Conservation (phyloP, 257 asterid species). For the Avicennia marina region DNA sequence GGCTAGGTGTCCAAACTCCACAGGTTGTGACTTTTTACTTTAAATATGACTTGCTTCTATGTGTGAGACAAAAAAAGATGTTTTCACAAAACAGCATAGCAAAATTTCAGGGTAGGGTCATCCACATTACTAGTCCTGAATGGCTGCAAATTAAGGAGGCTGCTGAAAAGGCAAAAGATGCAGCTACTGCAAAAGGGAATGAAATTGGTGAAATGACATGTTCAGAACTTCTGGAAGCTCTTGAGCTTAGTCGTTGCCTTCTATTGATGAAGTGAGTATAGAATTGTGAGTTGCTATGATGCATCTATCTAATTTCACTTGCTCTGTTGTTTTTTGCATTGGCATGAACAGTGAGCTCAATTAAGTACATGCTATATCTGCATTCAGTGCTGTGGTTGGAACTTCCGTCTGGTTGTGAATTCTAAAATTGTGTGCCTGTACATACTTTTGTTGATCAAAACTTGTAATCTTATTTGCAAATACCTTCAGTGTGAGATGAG, state of each 20-base stretch:
- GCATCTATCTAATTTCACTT: too few relatives aligned
- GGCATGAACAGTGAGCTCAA: conserved; percentile 2
- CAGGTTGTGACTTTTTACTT: conserved; percentile 71
- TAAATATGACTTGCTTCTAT: conserved; percentile 19
- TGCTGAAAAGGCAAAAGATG: conserved; percentile 81
- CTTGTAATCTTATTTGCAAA: too few relatives aligned
- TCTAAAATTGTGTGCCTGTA: conserved; percentile 7
- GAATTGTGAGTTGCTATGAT: too few relatives aligned
- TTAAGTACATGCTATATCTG: conserved; percentile 5
- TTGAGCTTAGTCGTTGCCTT: conserved; percentile 97
- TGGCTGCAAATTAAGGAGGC: conserved; percentile 94
- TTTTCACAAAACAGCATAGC: not conserved
- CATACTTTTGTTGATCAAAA: conserved; percentile 12
- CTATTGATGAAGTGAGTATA: conserved; percentile 72
- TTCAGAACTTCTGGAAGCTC: conserved; percentile 98
- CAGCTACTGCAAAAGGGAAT: conserved; percentile 70
- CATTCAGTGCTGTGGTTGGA: conserved; percentile 10
- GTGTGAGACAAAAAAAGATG: conserved; percentile 17
- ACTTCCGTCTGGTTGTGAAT: conserved; percentile 14
- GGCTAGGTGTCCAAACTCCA: conserved; percentile 98
- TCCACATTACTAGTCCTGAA: conserved; percentile 85
- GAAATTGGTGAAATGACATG: conserved; percentile 92
- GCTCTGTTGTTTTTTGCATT: conserved; percentile 14
- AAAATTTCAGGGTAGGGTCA: conserved; percentile 73
- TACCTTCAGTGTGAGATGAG: too few relatives aligned